Conservation (phyloP, 2,329 filamentous ascomycete genomes). For the Fusarium camptoceras region DNA sequence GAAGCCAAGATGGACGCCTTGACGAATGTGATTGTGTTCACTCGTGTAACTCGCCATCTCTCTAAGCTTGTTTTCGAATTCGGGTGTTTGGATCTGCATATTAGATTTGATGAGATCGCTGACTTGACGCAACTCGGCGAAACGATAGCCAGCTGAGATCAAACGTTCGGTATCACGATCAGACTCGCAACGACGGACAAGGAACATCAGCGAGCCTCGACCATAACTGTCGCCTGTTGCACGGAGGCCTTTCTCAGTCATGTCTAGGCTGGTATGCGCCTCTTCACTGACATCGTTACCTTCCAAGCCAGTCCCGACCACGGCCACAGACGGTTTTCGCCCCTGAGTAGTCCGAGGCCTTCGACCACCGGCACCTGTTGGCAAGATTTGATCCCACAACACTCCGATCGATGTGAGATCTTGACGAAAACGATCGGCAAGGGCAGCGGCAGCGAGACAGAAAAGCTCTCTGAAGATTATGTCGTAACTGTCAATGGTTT, state of each 20-base stretch:
- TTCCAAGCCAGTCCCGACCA: slow-evolving; percentile 23
- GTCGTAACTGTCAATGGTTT: slow-evolving; percentile 76
- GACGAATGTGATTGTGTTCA: slow-evolving; percentile 58
- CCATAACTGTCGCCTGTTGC: slow-evolving; percentile 60
- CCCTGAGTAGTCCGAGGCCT: slow-evolving; percentile 28
- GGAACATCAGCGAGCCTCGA: slow-evolving; percentile 83
- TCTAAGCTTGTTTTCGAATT: slow-evolving; percentile 71
- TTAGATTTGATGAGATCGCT: slow-evolving; percentile 74
- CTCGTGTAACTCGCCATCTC: slow-evolving; percentile 72
- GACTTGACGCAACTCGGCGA: slow-evolving; percentile 77
- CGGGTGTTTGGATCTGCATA: slow-evolving; percentile 76
- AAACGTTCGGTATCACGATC: slow-evolving; percentile 72
- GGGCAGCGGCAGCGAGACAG: slow-evolving; percentile 79
- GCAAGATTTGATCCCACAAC: slow-evolving; percentile 80
- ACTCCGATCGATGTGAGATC: slow-evolving; percentile 73
- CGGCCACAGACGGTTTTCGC: slow-evolving; percentile 32
- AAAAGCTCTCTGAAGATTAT: slow-evolving; percentile 85
- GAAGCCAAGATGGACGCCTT: slow-evolving; percentile 68
- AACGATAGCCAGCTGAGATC: slow-evolving; percentile 80
- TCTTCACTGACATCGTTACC: slow-evolving; percentile 28
- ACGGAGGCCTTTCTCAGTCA: slow-evolving; percentile 57
- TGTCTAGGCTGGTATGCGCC: slow-evolving; percentile 47
- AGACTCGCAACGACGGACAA: slow-evolving; percentile 73
- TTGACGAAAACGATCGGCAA: slow-evolving; percentile 75
- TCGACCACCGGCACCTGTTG: slow-evolving; percentile 64